Evolutionary conservation across 805 yeast genomes (phyloP).

Genomic region (Candida xiaguanensis): DNA sequence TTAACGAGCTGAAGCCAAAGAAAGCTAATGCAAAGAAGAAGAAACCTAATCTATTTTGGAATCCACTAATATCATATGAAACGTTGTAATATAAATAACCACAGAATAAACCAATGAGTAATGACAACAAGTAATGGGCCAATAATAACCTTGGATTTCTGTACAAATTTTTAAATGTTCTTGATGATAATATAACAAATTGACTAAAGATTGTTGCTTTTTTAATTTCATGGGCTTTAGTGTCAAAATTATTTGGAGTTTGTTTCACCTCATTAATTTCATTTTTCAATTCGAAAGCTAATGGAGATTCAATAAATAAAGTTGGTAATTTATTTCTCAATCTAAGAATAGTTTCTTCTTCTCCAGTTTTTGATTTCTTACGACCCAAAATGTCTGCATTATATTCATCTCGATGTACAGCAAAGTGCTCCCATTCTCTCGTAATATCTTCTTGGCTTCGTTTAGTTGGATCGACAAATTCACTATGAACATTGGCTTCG

Average conservation of each 20-base stretch:
- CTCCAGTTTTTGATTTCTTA: slow-evolving; percentile 13
- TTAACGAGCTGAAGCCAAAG: slow-evolving; percentile 91
- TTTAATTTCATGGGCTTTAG: slow-evolving; percentile 29
- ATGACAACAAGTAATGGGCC: slow-evolving; percentile 77
- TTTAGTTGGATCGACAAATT: slow-evolving; percentile 20
- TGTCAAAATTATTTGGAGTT: slow-evolving; percentile 23
- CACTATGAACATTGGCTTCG: slow-evolving; percentile 24
- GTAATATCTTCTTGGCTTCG: slow-evolving; percentile 53
- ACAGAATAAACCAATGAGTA: slow-evolving; percentile 76
- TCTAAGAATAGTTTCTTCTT: slow-evolving; percentile 20
- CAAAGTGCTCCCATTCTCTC: slow-evolving; percentile 83
- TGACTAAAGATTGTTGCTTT: slow-evolving; percentile 65
- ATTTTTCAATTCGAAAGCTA: slow-evolving; percentile 37
- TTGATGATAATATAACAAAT: slow-evolving; percentile 66
- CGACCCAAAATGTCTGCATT: slow-evolving; percentile 22
- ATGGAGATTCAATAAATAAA: slow-evolving; percentile 34
- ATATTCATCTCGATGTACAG: slow-evolving; percentile 73
- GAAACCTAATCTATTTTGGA: slow-evolving; percentile 91
- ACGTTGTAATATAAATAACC: slow-evolving; percentile 83
- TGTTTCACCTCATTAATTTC: slow-evolving; percentile 30
- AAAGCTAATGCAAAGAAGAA: slow-evolving; percentile 88
- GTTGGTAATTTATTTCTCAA: slow-evolving; percentile 28
- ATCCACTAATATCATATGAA: slow-evolving; percentile 87
- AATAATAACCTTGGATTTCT: slow-evolving; percentile 87
- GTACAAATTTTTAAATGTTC: slow-evolving; percentile 90